Evolutionary conservation across 1,139 yeast species (phyloP), one percentile per base, ranked within the genome.

Genomic region (Debaryomyces fabryi): DNA sequence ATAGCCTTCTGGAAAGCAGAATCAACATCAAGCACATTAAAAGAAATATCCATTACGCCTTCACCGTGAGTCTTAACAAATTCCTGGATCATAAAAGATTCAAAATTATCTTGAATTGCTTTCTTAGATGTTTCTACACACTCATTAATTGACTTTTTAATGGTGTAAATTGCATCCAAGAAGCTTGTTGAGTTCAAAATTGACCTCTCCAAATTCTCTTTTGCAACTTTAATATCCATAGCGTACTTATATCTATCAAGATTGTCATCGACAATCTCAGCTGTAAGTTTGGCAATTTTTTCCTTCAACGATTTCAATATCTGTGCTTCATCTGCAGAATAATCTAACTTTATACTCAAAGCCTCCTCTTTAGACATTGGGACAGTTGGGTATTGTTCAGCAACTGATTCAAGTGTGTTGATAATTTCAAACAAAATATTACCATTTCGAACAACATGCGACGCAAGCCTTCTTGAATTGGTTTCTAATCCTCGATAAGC

Each of bases 31-130:
- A 67, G 71, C 0, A 87, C 93, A 15, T 61, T 61, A 55, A 88
- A 83, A 0, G 89, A 78, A 8, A 88, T 80, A 60, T 88, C 95
- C 63, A 82, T 80, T 4, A 88, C 88, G 3, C 89, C 88, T 58
- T 87, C 93, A 1, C 95, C 92, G 62, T 88, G 96, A 6, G 58
- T 60, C n/a, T 63, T 62, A 13, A 86, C 66, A 59, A 81, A 87
- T 6, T 67, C 58, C 32, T 69, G 68, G 33, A 71, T 59, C 32
- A 60, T 47, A 15, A 54, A 54, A 15, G 72, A 65, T 44, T 67
- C 71, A 51, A 63, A 58, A 21, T 63, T 49, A 46, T 65, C 68
- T 32, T 52, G 54, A 33, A 51, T 50, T 13, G 58, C 54, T 1
- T 45, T 44, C 45, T 64, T 65, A 2, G 67, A 62, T 39, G 53